Evolutionary conservation across 345 rosid genomes (phyloP).

Genomic region (Arabis alpina): DNA sequence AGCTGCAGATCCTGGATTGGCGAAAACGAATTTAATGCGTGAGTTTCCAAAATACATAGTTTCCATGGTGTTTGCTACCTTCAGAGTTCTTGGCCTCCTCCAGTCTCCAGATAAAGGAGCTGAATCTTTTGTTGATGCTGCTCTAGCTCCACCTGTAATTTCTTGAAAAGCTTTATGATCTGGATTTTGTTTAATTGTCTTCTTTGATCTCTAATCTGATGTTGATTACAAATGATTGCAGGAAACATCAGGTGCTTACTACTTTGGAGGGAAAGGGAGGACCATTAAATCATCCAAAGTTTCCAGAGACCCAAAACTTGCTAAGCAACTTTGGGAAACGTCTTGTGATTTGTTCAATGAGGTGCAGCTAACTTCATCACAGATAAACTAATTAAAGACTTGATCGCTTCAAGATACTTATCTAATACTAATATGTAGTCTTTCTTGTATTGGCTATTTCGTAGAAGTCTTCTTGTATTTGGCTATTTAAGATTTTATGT

Average conservation of each 20-base stretch:
- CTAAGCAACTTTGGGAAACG: conserved; percentile 62
- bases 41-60: conserved; percentile 66
- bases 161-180: not conserved
- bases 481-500: no score
- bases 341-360: conserved; percentile 51
- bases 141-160: conserved; percentile 63
- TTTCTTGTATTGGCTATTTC: no score
- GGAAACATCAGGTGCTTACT: conserved; percentile 74
- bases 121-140: conserved; percentile 72
- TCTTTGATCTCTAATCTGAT: not conserved
- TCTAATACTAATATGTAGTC: not conserved
- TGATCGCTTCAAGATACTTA: not conserved
- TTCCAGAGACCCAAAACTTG: conserved; percentile 54
- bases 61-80: conserved; percentile 39
- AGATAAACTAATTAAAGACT: conserved; percentile 1
- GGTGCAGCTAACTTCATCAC: not conserved
- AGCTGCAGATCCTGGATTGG: conserved; percentile 84
- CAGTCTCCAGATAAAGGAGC: conserved; percentile 64
- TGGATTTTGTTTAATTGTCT: not conserved
- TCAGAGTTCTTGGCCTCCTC: conserved; percentile 59
- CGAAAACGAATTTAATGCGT: conserved; percentile 77
- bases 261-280: conserved; percentile 85
- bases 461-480: no score
- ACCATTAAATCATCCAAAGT: conserved; percentile 57
- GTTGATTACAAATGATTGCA: conserved; percentile 24